Conservation (phyloP, 306 rosid species). For the Amphicarpaea edgeworthii region DNA sequence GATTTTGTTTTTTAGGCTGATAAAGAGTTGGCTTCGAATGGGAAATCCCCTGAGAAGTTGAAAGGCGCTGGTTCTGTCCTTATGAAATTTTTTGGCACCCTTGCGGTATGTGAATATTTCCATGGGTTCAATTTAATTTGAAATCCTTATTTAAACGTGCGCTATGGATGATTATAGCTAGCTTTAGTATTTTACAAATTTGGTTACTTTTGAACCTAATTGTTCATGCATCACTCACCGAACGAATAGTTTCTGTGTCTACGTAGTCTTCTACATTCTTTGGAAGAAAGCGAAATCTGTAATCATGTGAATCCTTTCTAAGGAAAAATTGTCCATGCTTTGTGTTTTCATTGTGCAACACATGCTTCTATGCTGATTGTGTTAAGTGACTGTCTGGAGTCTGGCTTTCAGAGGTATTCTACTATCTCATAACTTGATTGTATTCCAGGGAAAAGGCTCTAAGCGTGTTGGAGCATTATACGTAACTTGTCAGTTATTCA, state of each 20-base stretch:
- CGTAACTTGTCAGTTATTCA: constrained; percentile 94
- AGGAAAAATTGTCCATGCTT: background rate
- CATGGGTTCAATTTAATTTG: background rate
- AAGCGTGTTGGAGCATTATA: constrained; percentile 96
- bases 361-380: constrained; percentile 31
- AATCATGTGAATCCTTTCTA: constrained; percentile 1
- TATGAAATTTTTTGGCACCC: constrained; percentile 95
- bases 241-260: background rate
- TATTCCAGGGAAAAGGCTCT: constrained; percentile 86
- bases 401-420: constrained; percentile 19
- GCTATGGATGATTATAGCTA: background rate
- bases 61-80: constrained; percentile 97
- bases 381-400: constrained; percentile 19
- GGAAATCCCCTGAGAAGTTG: constrained; percentile 90
- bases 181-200: background rate
- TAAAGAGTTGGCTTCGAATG: constrained; percentile 74
- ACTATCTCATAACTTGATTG: constrained; percentile 37
- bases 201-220: background rate
- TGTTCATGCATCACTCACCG: background rate
- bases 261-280: background rate
- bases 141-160: background rate
- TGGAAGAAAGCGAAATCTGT: background rate
- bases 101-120: constrained; percentile 72
- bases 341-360: constrained; percentile 28
- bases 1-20: constrained; percentile 64